Conservation (phyloP, 305 asterid species). For the Petunia hybrid region DNA sequence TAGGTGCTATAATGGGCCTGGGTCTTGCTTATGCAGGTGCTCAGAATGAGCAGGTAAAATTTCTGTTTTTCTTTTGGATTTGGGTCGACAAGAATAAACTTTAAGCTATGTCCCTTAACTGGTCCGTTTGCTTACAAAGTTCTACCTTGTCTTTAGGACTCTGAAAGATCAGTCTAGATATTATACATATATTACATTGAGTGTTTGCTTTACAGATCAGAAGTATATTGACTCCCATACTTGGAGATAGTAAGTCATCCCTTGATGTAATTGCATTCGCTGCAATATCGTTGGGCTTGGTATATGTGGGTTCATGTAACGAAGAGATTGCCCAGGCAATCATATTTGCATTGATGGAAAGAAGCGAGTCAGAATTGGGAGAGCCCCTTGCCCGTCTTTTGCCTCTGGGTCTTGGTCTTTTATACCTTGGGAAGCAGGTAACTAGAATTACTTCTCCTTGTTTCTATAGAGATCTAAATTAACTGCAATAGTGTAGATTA, state of each 20-base stretch:
- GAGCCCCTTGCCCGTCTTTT: conserved; percentile 88
- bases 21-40: conserved; percentile 99
- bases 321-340: conserved; percentile 93
- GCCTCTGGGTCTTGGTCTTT: conserved; percentile 95
- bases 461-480: conserved; percentile 12
- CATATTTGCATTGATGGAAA: conserved; percentile 82
- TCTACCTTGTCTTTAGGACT: background rate
- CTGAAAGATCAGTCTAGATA: background rate
- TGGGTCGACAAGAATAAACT: background rate
- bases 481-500: conserved; percentile 6
- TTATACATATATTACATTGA: background rate
- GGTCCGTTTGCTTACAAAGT: background rate
- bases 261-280: conserved; percentile 94
- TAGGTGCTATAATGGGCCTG: conserved; percentile 98
- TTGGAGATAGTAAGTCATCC: conserved; percentile 76
- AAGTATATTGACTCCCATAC: conserved; percentile 63
- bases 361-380: conserved; percentile 81
- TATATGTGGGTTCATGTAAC: conserved; percentile 91
- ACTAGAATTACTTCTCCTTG: background rate
- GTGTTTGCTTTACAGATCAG: conserved; percentile 62
- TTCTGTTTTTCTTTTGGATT: conserved; percentile 10
- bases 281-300: conserved; percentile 88
- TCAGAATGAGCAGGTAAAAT: conserved; percentile 71
- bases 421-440: conserved; percentile 98
- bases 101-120: background rate